Evolutionary conservation across 768 basidiomycete genomes (phyloP).

Genomic region (Calocera cornea): DNA sequence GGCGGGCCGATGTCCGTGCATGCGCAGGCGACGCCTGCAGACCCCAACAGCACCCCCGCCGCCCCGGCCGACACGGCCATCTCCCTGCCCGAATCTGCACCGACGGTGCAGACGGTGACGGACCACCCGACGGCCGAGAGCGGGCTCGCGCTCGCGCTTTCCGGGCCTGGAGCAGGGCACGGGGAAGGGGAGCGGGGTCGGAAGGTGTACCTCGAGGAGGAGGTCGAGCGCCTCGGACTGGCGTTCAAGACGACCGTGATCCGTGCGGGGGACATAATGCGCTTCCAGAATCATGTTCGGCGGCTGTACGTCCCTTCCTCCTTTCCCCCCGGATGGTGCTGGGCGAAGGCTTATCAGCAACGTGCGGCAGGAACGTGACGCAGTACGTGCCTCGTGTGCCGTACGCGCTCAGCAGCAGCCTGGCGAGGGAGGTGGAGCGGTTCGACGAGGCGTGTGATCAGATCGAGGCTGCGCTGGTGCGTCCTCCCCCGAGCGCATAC

Average conservation of each 20-base stretch:
- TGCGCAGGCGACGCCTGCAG: not conserved
- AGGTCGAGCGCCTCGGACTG: not conserved
- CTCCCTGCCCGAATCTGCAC: not conserved
- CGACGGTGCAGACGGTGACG: not conserved
- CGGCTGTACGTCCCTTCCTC: not conserved
- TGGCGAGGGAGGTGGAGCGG: not conserved
- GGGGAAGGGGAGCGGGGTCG: no score
- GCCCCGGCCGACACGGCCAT: not conserved
- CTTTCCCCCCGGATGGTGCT: no score
- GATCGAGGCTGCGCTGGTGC: conserved; percentile 1
- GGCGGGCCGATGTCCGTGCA: not conserved
- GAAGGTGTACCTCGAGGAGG: not conserved
- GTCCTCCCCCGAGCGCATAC: not conserved
- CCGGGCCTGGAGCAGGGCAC: not conserved
- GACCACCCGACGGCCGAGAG: not conserved
- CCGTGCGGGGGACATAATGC: not conserved
- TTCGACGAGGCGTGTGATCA: not conserved
- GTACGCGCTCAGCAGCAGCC: not conserved
- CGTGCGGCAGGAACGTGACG: not conserved
- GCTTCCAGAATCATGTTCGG: not conserved
- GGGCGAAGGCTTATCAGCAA: not conserved
- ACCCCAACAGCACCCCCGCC: not conserved
- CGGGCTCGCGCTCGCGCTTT: not conserved
- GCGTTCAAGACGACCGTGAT: not conserved
- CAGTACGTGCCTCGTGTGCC: not conserved